A percentile compares a stretch with the other conserved stretches of the same genome.
These are phyloP conservation scores for Colletotrichum navitas DNA, from an alignment of 2,329 filamentous ascomycete genomes.

Conservation along the genomic window DNA sequence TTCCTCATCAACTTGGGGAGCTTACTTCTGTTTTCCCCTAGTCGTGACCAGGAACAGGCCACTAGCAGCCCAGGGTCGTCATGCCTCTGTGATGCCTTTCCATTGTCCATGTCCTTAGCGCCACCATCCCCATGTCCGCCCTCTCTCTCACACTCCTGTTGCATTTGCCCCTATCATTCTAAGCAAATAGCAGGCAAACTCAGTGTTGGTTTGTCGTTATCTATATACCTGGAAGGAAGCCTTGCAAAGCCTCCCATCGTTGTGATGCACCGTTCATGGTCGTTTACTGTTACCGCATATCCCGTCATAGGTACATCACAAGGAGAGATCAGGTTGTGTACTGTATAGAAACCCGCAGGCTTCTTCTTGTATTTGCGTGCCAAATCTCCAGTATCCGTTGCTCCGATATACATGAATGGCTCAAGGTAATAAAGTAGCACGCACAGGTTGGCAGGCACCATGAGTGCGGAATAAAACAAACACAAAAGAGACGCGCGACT, in stretches of 20 bases:
- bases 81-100: not conserved
- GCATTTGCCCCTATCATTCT: not conserved
- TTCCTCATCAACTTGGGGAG: not conserved
- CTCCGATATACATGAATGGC: slow-evolving; percentile 37
- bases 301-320: not conserved
- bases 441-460: slow-evolving; percentile 23
- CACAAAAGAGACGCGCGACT: slow-evolving; percentile 19
- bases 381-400: slow-evolving; percentile 31
- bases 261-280: not conserved
- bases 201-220: too few relatives aligned
- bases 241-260: too few relatives aligned
- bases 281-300: not conserved
- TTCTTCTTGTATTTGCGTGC: slow-evolving; percentile 34
- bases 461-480: slow-evolving; percentile 6
- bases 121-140: not conserved
- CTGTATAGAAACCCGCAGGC: slow-evolving; percentile 15
- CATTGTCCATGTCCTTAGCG: not conserved
- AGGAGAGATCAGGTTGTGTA: not conserved
- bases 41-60: not conserved
- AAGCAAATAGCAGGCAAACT: not conserved
- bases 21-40: not conserved
- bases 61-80: not conserved
- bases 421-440: slow-evolving; percentile 2
- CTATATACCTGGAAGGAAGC: not conserved
- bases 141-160: not conserved